Evolutionary conservation across 495 filamentous ascomycete genomes (phyloP).

Genomic region (Penicillium crystallinum): DNA sequence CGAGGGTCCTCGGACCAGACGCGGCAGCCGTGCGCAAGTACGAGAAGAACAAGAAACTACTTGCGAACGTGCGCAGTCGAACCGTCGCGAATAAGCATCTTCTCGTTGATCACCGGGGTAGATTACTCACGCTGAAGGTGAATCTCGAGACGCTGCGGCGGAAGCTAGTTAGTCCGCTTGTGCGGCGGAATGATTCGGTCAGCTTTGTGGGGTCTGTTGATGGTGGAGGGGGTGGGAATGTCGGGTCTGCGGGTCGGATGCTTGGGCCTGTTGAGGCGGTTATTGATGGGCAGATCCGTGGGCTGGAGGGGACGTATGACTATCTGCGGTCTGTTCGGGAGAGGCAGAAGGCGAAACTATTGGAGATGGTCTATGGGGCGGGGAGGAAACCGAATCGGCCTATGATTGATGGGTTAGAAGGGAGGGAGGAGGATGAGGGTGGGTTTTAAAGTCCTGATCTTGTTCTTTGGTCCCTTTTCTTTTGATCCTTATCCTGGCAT

Average conservation of each 20-base stretch:
- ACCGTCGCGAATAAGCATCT: conserved; percentile 83
- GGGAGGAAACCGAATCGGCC: conserved; percentile 34
- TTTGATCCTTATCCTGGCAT: neutral
- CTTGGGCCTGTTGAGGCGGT: conserved; percentile 48
- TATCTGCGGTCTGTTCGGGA: conserved; percentile 68
- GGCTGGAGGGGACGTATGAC: conserved; percentile 70
- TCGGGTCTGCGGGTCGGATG: conserved; percentile 41
- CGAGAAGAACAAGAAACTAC: conserved; percentile 73
- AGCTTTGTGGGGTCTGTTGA: conserved; percentile 37
- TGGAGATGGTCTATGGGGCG: conserved; percentile 73
- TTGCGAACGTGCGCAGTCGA: conserved; percentile 69
- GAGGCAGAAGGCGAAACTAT: conserved; percentile 73
- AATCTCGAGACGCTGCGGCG: conserved; percentile 71
- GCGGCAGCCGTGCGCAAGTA: conserved; percentile 71
- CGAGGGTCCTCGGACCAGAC: conserved; percentile 69
- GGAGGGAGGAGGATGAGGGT: conserved; percentile 10
- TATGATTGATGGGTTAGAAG: conserved; percentile 23
- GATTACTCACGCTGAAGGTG: conserved; percentile 70
- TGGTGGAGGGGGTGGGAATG: conserved; percentile 28
- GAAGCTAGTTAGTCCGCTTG: conserved; percentile 75
- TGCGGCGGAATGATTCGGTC: conserved; percentile 57
- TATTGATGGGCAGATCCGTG: conserved; percentile 78
- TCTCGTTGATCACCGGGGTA: conserved; percentile 75
- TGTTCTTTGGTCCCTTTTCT: neutral
- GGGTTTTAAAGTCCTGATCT: neutral